Conservation (phyloP, 805 yeast genomes). For the Kuraishia piskuri region DNA sequence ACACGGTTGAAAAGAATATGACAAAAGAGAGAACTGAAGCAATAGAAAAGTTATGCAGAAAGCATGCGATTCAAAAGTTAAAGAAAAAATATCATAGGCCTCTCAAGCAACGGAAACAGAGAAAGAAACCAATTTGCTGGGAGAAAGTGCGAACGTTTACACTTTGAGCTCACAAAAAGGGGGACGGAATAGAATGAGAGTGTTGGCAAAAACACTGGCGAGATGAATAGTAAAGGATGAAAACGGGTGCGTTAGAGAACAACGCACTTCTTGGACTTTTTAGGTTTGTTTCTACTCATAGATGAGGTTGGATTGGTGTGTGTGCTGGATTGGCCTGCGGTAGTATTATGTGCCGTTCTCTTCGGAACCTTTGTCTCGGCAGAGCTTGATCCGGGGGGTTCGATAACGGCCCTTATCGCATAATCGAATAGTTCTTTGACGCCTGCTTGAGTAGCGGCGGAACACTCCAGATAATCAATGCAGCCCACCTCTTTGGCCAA, state of each 20-base stretch:
- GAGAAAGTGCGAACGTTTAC: background rate
- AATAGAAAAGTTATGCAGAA: background rate
- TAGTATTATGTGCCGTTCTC: slow-evolving; percentile 10
- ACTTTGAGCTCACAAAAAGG: too few species aligned
- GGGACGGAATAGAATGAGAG: slow-evolving; percentile 1
- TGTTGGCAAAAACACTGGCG: slow-evolving; percentile 1
- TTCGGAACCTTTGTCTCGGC: slow-evolving; percentile 13
- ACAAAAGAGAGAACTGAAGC: background rate
- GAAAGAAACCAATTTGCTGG: background rate
- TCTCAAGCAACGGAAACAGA: background rate
- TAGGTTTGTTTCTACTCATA: slow-evolving; percentile 16
- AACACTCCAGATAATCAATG: slow-evolving; percentile 73
- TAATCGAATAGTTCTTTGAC: slow-evolving; percentile 78
- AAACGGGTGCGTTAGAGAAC: slow-evolving; percentile 25
- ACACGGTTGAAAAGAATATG: background rate
- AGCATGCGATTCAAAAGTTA: background rate
- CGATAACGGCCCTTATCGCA: slow-evolving; percentile 65
- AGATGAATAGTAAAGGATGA: background rate
- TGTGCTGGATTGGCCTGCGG: background rate
- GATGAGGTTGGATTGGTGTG: background rate
- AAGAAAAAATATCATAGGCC: background rate
- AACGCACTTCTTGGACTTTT: slow-evolving; percentile 40
- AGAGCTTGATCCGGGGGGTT: slow-evolving; percentile 24
- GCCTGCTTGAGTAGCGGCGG: slow-evolving; percentile 84
- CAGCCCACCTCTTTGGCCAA: slow-evolving; percentile 68